These are phyloP conservation scores for Moricandia arvensis DNA, from an alignment of 345 rosid genomes.

Conservation along the genomic window DNA sequence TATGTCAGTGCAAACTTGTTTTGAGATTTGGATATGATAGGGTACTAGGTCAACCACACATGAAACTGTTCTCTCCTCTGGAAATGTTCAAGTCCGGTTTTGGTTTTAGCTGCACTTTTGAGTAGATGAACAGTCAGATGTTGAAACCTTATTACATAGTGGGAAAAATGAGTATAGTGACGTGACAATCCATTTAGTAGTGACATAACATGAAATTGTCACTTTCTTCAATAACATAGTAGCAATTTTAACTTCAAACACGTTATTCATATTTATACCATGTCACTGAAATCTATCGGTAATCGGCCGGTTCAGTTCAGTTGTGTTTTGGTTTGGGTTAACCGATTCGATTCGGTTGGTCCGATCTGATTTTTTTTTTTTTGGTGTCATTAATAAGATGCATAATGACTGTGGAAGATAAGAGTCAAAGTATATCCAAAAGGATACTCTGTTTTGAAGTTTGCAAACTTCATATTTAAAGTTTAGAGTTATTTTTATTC, in stretches of 20 bases:
- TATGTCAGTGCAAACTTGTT: neutral
- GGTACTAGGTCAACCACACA: neutral
- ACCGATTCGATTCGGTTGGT: too few relatives aligned
- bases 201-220: neutral
- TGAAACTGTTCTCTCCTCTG: neutral
- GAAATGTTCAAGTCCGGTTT: too few relatives aligned
- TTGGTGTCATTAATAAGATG: neutral
- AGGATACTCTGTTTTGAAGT: too few relatives aligned
- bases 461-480: too few relatives aligned
- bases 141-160: too few relatives aligned
- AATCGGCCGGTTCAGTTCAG: too few relatives aligned
- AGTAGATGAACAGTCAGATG: too few relatives aligned
- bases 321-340: too few relatives aligned
- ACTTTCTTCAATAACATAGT: neutral
- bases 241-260: neutral
- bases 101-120: too few relatives aligned
- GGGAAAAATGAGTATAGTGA: neutral
- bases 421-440: neutral
- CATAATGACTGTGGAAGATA: neutral
- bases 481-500: too few relatives aligned
- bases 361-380: neutral
- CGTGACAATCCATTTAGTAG: neutral
- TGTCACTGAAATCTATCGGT: neutral
- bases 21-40: conserved; percentile 4
- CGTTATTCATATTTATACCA: neutral